Evolutionary conservation across 225 moss, liverwort and hornwort species (phyloP).

Genomic region (Bryoerythrophyllum caledonicum): DNA sequence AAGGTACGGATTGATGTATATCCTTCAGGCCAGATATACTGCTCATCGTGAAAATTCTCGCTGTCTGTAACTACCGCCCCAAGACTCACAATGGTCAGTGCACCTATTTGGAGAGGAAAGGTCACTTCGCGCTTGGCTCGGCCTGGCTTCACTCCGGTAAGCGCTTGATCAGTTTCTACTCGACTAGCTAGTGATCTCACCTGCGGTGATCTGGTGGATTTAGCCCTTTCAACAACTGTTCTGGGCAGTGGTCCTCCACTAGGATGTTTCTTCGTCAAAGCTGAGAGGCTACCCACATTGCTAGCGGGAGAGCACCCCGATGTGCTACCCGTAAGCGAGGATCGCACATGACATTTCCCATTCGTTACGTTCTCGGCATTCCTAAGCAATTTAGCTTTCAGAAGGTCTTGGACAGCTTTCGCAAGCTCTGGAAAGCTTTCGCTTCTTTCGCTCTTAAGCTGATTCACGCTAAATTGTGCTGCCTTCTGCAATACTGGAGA

Average conservation of each 20-base stretch:
- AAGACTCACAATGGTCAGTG: constrained; percentile 57
- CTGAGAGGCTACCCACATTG: constrained; percentile 19
- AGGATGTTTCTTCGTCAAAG: constrained; percentile 23
- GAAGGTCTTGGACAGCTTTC: constrained; percentile 17
- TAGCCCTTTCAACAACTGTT: constrained; percentile 41
- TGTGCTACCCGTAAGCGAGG: constrained; percentile 5
- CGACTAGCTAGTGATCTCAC: constrained; percentile 33
- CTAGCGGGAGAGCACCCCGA: constrained; percentile 22
- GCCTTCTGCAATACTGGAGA: constrained; percentile 17
- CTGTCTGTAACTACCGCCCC: constrained; percentile 87
- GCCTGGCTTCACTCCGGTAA: constrained; percentile 35
- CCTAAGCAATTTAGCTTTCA: constrained; percentile 34
- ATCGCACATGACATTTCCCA: constrained; percentile 3
- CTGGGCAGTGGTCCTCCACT: constrained; percentile 23
- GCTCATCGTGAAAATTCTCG: constrained; percentile 94
- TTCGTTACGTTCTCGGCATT: constrained; percentile 21
- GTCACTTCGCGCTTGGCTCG: constrained; percentile 43
- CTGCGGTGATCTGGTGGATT: constrained; percentile 47
- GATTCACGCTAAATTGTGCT: constrained; percentile 15
- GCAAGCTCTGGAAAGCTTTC: constrained; percentile 8
- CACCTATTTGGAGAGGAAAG: constrained; percentile 72
- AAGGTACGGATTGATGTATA: constrained; percentile 79
- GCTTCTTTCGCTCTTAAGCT: too few species aligned
- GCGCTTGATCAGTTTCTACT: constrained; percentile 27
- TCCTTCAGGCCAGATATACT: constrained; percentile 97